A percentile compares a stretch with the other conserved stretches of the same genome.
Evolutionary conservation across 257 asterid genomes (phyloP).

Genomic region (Fraxinus anomala): DNA sequence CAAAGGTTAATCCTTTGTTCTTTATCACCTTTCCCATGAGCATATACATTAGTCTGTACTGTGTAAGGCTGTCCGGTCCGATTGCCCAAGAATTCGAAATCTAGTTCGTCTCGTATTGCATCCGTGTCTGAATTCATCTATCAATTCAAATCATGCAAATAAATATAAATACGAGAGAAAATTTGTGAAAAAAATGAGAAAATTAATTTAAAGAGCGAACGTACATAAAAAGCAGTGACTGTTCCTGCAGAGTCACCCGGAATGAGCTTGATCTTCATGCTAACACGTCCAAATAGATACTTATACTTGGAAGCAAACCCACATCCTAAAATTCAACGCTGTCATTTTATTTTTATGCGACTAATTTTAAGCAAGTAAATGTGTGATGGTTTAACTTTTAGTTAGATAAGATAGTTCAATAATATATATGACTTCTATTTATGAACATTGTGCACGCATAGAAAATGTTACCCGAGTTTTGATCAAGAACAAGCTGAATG

Average conservation of each 20-base stretch:
- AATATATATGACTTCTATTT: neutral
- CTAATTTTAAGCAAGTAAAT: neutral
- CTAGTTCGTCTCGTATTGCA: constrained; percentile 68
- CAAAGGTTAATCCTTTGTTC: constrained; percentile 88
- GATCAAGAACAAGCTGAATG: constrained; percentile 79
- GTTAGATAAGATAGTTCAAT: neutral
- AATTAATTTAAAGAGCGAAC: neutral
- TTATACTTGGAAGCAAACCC: constrained; percentile 54
- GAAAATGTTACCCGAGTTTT: constrained; percentile 47
- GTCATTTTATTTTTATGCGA: neutral
- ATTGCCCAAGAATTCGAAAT: constrained; percentile 91
- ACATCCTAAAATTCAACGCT: constrained; percentile 33
- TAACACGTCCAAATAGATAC: constrained; percentile 45
- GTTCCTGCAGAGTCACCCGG: constrained; percentile 71
- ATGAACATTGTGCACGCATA: neutral
- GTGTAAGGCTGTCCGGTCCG: constrained; percentile 88
- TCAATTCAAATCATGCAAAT: neutral
- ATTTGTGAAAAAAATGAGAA: neutral
- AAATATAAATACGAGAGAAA: neutral
- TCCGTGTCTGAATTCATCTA: constrained; percentile 85
- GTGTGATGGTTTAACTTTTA: neutral
- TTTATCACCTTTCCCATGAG: constrained; percentile 76
- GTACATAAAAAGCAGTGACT: constrained; percentile 62
- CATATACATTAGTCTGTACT: constrained; percentile 83
- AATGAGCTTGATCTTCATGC: constrained; percentile 69